These are phyloP conservation scores for Aspergillus ochraceus DNA, from an alignment of 2,329 filamentous ascomycete genomes.

Conservation along the genomic window DNA sequence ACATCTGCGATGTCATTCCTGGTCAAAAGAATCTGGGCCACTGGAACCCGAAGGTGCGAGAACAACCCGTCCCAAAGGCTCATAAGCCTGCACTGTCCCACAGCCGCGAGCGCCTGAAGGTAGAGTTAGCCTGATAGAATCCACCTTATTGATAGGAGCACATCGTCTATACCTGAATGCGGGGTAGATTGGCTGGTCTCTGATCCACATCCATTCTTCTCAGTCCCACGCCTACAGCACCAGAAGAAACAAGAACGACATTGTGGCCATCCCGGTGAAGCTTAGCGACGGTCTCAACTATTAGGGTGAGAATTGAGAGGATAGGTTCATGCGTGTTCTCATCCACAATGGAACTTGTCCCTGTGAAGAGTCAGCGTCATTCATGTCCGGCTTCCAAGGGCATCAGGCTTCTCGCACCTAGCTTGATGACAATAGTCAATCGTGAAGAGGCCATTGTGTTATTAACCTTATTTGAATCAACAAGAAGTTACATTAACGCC, in stretches of 20 bases:
- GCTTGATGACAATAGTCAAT: slow-evolving; percentile 42
- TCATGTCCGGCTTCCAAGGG: slow-evolving; percentile 9
- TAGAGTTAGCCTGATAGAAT: background rate
- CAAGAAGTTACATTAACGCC: background rate
- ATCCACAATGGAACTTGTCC: slow-evolving; percentile 98
- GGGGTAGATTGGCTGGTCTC: slow-evolving; percentile 84
- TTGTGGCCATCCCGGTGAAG: slow-evolving; percentile 87
- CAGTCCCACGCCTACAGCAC: slow-evolving; percentile 91
- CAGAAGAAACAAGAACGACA: slow-evolving; percentile 95
- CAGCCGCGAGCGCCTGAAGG: slow-evolving; percentile 77
- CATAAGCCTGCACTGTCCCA: slow-evolving; percentile 93
- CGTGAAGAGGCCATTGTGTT: slow-evolving; percentile 25
- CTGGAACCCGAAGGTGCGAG: slow-evolving; percentile 79
- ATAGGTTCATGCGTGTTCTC: slow-evolving; percentile 93
- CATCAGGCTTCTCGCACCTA: slow-evolving; percentile 32
- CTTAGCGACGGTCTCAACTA: slow-evolving; percentile 89
- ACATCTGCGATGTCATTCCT: slow-evolving; percentile 95
- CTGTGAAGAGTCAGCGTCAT: slow-evolving; percentile 50
- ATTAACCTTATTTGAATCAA: slow-evolving; percentile 3
- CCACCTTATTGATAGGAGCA: background rate
- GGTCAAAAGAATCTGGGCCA: slow-evolving; percentile 92
- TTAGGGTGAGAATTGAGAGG: slow-evolving; percentile 83
- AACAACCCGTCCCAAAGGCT: slow-evolving; percentile 95
- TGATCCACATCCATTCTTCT: slow-evolving; percentile 85
- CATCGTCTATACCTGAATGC: slow-evolving; percentile 65